Evolutionary conservation across 352 stramenopile genomes (phyloP), one percentile per base, ranked within the genome.

Genomic region (Halophytophthora polymorphica): DNA sequence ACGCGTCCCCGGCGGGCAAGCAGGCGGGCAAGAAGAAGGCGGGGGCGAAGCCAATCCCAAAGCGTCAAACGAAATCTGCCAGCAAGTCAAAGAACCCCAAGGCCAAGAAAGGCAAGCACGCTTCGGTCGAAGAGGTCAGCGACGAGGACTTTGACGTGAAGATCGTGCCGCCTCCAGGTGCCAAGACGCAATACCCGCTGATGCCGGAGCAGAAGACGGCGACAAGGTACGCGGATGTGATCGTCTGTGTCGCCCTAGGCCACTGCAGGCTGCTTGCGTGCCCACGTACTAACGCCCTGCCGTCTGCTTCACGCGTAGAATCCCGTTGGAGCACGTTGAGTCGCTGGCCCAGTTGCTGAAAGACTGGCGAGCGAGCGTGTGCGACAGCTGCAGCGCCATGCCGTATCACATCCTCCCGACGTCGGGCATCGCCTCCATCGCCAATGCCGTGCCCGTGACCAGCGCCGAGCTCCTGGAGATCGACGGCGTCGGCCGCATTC

Each of bases 401-500:
- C 84, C 84, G 45, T 95, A 95, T 44, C 84, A 95, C 29, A 95
- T 95, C 45, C 60, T 95, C 21, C 76, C 84, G 2, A 95, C 82
- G 10, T 64, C 69, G 7, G 84, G 84, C 36, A 95, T 95, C 44
- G 82, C 73, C 15, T 64, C 80, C 2, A 95, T 95, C 47, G 83
- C 82, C 25, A 88, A 90, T 52, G 75, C 78, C 10, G 80, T 88
- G 11, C 84, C 84, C 8, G 63, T 88, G 5, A 82, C 84, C 22
- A 92, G 70, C 45, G 73, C 80, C 0, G 84, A 95, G 37, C 57
- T 95, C 3, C 74, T 81, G 4, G 81, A 86, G 29, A 90, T 95
- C 33, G 84, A 95, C 41, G 84, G 84, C 37, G 70, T 95, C 12
- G 84, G 84, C 38, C 73, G 78, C 6, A 93, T 81, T 61, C 84